Conservation (phyloP, 2,329 filamentous ascomycete species). For the Tolypocladium paradoxum region DNA sequence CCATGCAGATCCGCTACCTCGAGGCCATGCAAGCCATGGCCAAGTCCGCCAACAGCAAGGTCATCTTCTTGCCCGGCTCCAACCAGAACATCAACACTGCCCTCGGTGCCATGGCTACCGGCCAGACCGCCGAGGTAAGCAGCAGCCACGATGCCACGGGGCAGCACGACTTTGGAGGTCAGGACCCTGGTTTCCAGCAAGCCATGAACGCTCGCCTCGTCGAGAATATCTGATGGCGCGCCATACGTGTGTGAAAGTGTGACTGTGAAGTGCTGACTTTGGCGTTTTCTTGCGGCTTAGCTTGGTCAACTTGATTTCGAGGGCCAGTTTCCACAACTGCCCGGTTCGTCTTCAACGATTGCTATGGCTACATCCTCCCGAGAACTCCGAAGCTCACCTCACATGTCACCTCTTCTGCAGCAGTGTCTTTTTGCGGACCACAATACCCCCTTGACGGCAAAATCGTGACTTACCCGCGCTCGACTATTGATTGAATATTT, state of each 20-base stretch:
- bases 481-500: not conserved
- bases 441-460: not conserved
- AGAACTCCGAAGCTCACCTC: not conserved
- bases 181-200: conserved; percentile 57
- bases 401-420: not conserved
- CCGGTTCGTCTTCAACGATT: conserved; percentile 10
- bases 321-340: conserved; percentile 4
- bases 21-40: conserved; percentile 99
- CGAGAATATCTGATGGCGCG: conserved; percentile 62
- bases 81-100: conserved; percentile 43
- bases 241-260: conserved; percentile 4
- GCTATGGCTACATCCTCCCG: not conserved
- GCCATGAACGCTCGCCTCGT: conserved; percentile 74
- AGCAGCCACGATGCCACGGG: conserved; percentile 28
- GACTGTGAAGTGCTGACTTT: conserved; percentile 18
- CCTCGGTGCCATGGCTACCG: conserved; percentile 31
- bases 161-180: conserved; percentile 39
- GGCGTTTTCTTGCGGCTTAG: conserved; percentile 17
- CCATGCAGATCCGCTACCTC: conserved; percentile 97
- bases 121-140: conserved; percentile 30
- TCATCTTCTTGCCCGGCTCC: conserved; percentile 65
- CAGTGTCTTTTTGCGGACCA: not conserved
- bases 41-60: conserved; percentile 81
- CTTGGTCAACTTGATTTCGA: conserved; percentile 25
- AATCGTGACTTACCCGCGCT: not conserved